Percentiles rank a stretch among this genome's conserved stretches.
Evolutionary conservation across 2,329 filamentous ascomycete species (phyloP).

Genomic region (Hortaea werneckii): DNA sequence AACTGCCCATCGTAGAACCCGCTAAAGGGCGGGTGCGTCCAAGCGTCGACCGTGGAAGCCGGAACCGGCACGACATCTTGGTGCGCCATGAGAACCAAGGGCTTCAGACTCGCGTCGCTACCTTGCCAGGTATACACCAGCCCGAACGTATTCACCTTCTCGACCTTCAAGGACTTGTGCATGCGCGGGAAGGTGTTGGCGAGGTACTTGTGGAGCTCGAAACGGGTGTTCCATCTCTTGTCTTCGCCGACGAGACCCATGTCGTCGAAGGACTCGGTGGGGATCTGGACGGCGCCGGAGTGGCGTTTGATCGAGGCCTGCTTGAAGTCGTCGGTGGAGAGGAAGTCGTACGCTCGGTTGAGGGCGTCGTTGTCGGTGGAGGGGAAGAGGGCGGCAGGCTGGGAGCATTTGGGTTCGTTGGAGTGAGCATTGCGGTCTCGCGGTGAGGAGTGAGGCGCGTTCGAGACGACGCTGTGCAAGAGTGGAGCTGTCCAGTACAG

Average conservation of each 20-base stretch:
- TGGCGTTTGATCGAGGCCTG: conserved; percentile 35
- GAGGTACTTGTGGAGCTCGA: conserved; percentile 41
- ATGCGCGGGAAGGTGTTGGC: conserved; percentile 43
- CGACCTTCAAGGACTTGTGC: conserved; percentile 25
- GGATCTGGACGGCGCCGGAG: conserved; percentile 46
- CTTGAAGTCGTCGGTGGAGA: conserved; percentile 21
- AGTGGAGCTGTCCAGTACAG: conserved; percentile 5
- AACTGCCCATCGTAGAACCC: conserved; percentile 45
- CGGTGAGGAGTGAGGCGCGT: conserved; percentile 1
- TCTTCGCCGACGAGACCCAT: conserved; percentile 46
- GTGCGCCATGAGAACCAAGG: conserved; percentile 45
- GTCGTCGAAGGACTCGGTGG: conserved; percentile 48
- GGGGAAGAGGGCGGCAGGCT: conserved; percentile 21
- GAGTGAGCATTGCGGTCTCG: background rate
- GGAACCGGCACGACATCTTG: conserved; percentile 49
- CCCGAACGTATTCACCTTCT: conserved; percentile 53
- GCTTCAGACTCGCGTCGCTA: conserved; percentile 42
- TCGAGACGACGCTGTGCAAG: background rate
- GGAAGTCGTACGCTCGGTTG: conserved; percentile 20
- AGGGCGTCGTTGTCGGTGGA: conserved; percentile 14
- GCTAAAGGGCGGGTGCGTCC: conserved; percentile 46
- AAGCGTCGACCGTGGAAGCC: conserved; percentile 31
- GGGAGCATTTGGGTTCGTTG: conserved; percentile 12
- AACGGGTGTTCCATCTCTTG: conserved; percentile 45
- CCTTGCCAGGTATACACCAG: conserved; percentile 52